Percentiles rank a stretch among this genome's conserved stretches.
phyloP scores from a whole-genome alignment of 192 early-diverging fungal species.

The Dimargaris verticillata region DNA sequence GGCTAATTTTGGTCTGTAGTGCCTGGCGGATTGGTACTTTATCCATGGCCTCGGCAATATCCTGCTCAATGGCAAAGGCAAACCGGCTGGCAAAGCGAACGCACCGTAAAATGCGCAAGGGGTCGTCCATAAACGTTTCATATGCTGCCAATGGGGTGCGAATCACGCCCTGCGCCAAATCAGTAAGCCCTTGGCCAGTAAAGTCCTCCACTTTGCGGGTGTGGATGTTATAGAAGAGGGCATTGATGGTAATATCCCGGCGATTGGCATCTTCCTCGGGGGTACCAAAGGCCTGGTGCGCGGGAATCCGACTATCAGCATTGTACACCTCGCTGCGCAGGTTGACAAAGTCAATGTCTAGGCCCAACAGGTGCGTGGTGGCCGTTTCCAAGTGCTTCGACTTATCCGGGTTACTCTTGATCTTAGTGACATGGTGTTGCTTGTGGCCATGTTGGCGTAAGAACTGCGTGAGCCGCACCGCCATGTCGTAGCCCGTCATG shows the following conservation, averaged over 20 bases:
- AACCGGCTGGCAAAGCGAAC: constrained; percentile 92
- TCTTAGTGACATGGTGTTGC: constrained; percentile 48
- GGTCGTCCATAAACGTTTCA: constrained; percentile 90
- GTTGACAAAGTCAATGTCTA: constrained; percentile 87
- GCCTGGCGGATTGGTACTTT: constrained; percentile 36
- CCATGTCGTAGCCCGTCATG: constrained; percentile 89
- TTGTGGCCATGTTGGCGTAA: constrained; percentile 19
- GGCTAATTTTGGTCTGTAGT: constrained; percentile 67
- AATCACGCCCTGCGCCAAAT: constrained; percentile 53
- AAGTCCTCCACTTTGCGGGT: constrained; percentile 73
- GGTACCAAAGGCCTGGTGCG: constrained; percentile 59
- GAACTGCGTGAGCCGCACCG: constrained; percentile 48
- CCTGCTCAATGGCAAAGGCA: constrained; percentile 51
- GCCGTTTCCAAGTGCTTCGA: constrained; percentile 98
- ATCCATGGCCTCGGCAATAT: constrained; percentile 40
- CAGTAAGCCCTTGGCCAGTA: constrained; percentile 54
- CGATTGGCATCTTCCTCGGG: constrained; percentile 81
- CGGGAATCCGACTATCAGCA: constrained; percentile 65
- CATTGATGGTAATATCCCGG: constrained; percentile 95
- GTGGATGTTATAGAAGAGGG: constrained; percentile 92
- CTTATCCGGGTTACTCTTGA: constrained; percentile 81
- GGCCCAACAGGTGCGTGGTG: constrained; percentile 61
- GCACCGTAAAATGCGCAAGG: constrained; percentile 81
- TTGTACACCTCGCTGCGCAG: constrained; percentile 81
- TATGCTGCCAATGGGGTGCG: constrained; percentile 79